Evolutionary conservation across 75 land plant species (phyloP), one percentile per base, ranked within the genome.

Genomic region (Pinus albicaulis): DNA sequence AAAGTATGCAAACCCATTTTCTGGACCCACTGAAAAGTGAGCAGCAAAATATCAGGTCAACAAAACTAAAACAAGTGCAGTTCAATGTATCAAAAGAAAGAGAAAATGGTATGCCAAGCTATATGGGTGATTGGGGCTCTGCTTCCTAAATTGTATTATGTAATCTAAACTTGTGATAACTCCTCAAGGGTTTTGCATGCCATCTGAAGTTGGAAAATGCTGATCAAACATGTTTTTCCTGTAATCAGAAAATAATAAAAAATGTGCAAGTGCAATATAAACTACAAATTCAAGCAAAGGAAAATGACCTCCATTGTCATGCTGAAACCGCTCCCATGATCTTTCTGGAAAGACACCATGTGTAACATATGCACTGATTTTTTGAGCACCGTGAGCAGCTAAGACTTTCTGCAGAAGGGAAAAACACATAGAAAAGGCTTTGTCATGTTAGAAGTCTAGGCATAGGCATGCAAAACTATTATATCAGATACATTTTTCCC

Each of bases 291-390:
- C 12, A 19, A 66, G 53, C 53, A 10, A 68, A 41, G 53, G 10
- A 11, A 48, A 64, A 68, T 68, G 79, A 92, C 92, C 91, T 83
- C 82, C 89, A 78, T 77, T 76, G 34, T 86, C 89, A 71, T 88
- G 90, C 74, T 85, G 57, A 82, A 96, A 94, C 25, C 88, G 85
- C 76, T 92, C 79, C 99, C 99, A 96, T 36, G 99, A 84, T 34
- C 73, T 80, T 38, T 94, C 91, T 23, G 99, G 99, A 66, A 96
- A 96, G 25, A 96, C 96, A 26, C 98, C 99, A 84, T 96, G 99
- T 57, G 99, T 96, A 11, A 90, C 95, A 78, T 94, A 96, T 7
- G 99, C 99, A 81, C 99, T 96, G 64, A 96, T 83, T 85, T 92
- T 94, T 60, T 82, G 73, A 44, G 99, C 98, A 78, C 99, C 99